These are phyloP conservation scores for Hanseniaspora gamundiae DNA, from an alignment of 1,139 yeast genomes.

Conservation along the genomic window DNA sequence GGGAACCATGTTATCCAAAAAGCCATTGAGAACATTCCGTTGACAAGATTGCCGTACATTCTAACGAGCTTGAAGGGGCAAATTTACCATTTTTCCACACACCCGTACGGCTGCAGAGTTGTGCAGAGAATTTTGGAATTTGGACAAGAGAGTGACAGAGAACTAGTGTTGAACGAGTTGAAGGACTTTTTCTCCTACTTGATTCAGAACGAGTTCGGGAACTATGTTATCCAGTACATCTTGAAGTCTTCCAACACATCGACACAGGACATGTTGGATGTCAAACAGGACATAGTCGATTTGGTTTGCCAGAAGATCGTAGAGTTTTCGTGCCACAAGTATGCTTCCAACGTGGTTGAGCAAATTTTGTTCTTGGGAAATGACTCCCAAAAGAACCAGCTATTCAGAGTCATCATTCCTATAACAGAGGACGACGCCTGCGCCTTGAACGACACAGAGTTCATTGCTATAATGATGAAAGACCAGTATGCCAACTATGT, in stretches of 20 bases:
- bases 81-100: conserved; percentile 80
- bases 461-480: conserved; percentile 81
- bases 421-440: conserved; percentile 26
- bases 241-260: conserved; percentile 55
- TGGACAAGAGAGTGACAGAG: conserved; percentile 45
- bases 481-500: conserved; percentile 97
- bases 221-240: conserved; percentile 92
- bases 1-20: conserved; percentile 97
- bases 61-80: conserved; percentile 65
- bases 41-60: conserved; percentile 56
- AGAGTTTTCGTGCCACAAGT: conserved; percentile 81
- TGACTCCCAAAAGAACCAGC: conserved; percentile 43
- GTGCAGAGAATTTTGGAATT: conserved; percentile 84
- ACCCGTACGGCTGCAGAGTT: conserved; percentile 95
- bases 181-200: conserved; percentile 62
- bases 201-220: conserved; percentile 94
- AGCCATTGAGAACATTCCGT: conserved; percentile 79
- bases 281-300: conserved; percentile 38
- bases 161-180: conserved; percentile 55
- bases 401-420: conserved; percentile 34
- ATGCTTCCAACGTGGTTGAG: conserved; percentile 95
- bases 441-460: conserved; percentile 43
- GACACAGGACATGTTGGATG: conserved; percentile 23
- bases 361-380: conserved; percentile 75
- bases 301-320: conserved; percentile 52